Evolutionary conservation across 805 yeast genomes (phyloP).

Genomic region (Sporopachydermia quercuum): DNA sequence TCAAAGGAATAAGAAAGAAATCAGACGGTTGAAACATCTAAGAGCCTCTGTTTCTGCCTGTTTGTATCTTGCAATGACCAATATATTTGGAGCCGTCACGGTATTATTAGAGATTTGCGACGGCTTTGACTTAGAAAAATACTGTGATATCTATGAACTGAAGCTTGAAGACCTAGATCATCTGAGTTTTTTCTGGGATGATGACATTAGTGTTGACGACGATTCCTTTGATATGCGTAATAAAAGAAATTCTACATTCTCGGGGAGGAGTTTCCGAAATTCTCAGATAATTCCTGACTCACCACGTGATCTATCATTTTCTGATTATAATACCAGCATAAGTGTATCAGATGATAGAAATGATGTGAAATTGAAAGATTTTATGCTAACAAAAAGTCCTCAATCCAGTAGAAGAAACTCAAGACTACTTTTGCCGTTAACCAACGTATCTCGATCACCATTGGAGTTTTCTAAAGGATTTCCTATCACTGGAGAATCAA

Average conservation of each 20-base stretch:
- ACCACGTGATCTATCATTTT: background rate
- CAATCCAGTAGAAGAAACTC: background rate
- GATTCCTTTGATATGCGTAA: constrained; percentile 12
- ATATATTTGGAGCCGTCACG: constrained; percentile 15
- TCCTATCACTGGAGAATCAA: no score
- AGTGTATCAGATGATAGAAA: background rate
- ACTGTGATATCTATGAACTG: constrained; percentile 29
- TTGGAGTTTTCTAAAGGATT: background rate
- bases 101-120: constrained; percentile 18
- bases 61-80: constrained; percentile 19
- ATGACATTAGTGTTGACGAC: background rate
- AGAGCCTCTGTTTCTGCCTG: constrained; percentile 17
- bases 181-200: background rate
- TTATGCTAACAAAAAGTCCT: background rate
- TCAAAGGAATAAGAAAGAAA: constrained; percentile 3
- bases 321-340: background rate
- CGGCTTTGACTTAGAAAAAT: constrained; percentile 23
- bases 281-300: background rate
- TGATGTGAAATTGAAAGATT: background rate
- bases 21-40: constrained; percentile 16
- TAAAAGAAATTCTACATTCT: constrained; percentile 6
- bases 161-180: constrained; percentile 16
- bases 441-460: background rate
- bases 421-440: background rate
- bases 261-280: background rate